These are phyloP conservation scores for Aspergillus phoenicis DNA, from an alignment of 2,329 filamentous ascomycete genomes.

Conservation along the genomic window DNA sequence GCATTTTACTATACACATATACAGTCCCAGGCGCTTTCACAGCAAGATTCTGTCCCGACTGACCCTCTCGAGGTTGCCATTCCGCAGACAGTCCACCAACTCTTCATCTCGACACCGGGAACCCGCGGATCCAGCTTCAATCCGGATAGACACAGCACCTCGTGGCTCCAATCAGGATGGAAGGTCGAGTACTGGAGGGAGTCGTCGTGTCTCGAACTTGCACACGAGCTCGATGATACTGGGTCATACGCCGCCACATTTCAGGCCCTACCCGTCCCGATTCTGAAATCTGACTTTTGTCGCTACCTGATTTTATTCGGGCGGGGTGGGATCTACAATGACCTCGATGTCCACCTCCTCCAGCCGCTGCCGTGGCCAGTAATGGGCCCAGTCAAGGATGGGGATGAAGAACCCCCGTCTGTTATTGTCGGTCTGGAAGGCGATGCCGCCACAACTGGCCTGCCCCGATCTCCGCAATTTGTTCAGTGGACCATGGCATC, in stretches of 20 bases:
- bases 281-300: slow-evolving; percentile 9
- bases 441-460: slow-evolving; percentile 5
- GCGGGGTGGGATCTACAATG: slow-evolving; percentile 9
- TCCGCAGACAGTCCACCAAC: slow-evolving; percentile 5
- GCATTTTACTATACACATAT: background rate
- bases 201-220: background rate
- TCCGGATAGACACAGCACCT: background rate
- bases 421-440: slow-evolving; percentile 10
- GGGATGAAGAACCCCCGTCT: background rate
- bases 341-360: slow-evolving; percentile 6
- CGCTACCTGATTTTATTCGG: slow-evolving; percentile 10
- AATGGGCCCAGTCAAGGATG: background rate
- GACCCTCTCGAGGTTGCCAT: background rate
- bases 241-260: background rate
- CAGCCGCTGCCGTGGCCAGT: slow-evolving; percentile 3
- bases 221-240: background rate
- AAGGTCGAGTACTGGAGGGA: slow-evolving; percentile 12
- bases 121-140: background rate
- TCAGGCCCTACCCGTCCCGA: background rate
- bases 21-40: background rate
- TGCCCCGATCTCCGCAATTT: slow-evolving; percentile 11
- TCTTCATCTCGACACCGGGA: slow-evolving; percentile 5
- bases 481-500: slow-evolving; percentile 13
- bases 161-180: slow-evolving; percentile 12
- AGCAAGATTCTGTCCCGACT: background rate